Conservation (phyloP, 108 stramenopile species). For the Chaetoceros muelleri region DNA sequence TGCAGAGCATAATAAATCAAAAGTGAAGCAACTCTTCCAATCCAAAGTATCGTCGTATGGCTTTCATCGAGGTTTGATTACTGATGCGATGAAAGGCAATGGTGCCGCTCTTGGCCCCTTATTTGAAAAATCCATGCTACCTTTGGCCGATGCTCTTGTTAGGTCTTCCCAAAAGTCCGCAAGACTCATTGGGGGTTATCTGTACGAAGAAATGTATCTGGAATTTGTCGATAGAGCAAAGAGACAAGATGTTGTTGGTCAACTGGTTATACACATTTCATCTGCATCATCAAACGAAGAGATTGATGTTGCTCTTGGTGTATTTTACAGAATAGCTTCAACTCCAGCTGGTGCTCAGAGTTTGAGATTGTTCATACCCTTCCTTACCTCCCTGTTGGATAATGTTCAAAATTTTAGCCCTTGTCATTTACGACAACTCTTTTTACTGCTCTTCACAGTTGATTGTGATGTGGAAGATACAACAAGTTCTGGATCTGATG, state of each 20-base stretch:
- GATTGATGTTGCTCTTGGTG: conserved; percentile 11
- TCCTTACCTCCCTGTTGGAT: conserved; percentile 9
- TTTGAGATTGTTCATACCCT: conserved; percentile 5
- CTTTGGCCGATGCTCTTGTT: conserved; percentile 1
- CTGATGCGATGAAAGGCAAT: conserved; percentile 2
- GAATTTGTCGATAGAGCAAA: conserved; percentile 3
- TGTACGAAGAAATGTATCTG: conserved; percentile 8
- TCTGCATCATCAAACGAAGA: conserved; percentile 1
- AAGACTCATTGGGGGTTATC: conserved; percentile 2
- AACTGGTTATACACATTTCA: conserved; percentile 5
- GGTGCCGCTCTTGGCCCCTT: not conserved
- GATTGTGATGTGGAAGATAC: conserved; percentile 2
- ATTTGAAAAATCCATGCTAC: not conserved
- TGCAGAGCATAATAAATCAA: conserved; percentile 12
- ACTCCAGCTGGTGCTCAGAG: not conserved
- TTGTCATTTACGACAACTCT: conserved; percentile 5
- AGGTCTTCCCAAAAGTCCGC: not conserved
- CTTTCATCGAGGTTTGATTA: not conserved
- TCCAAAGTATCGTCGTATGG: not conserved
- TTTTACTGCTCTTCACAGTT: conserved; percentile 7
- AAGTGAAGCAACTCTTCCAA: conserved; percentile 1
- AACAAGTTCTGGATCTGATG: not conserved
- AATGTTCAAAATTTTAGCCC: not conserved
- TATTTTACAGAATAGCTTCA: conserved; percentile 2
- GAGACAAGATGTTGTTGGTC: conserved; percentile 9